Base-by-base conservation (phyloP, 306 rosid genomes). In the Begonia fuchsioides region DNA sequence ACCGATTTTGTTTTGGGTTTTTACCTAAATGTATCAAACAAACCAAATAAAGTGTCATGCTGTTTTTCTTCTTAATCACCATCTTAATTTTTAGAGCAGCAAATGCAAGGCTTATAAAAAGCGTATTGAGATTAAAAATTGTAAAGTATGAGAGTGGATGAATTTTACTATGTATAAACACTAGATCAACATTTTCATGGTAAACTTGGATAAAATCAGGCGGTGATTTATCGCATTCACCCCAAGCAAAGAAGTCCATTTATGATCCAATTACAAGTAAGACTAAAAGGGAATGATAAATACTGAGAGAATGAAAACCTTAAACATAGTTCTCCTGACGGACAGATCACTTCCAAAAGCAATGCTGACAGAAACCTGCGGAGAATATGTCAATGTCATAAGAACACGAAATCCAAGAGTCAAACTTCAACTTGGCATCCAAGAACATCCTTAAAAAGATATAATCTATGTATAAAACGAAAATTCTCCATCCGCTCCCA, bases 1-100 rank as follows among this genome's bases (percentile, higher is more conserved):
- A 85, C 94, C 14, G 95, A 79, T 93, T 76, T 76, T 77, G 92
- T 60, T 73, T 76, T 15, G 32, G 64, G 20, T 26, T 64, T 61
- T 61, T 72, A 65, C 85, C 71, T 26, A 47, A 53, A 44, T n/a
- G n/a, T n/a, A n/a, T n/a, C n/a, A n/a, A n/a, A n/a, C n/a, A n/a
- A n/a, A n/a, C n/a, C n/a, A n/a, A n/a, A n/a, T n/a, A n/a, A n/a
- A n/a, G n/a, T n/a, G n/a, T n/a, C 38, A 0, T 9, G 50, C n/a
- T 54, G 51, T 62, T 73, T 62, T 64, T 77, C 46, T 69, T 57
- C 51, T 73, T 85, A 57, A 73, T 52, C 64, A 26, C 35, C 35
- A 26, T n/a, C n/a, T n/a, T n/a, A n/a, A n/a, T n/a, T n/a, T n/a
- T n/a, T n/a, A n/a, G n/a, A n/a, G n/a, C n/a, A n/a, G n/a, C n/a